phyloP scores from a whole-genome alignment of 1,284 basidiomycete genomes.

The Ganoderma sp. region DNA sequence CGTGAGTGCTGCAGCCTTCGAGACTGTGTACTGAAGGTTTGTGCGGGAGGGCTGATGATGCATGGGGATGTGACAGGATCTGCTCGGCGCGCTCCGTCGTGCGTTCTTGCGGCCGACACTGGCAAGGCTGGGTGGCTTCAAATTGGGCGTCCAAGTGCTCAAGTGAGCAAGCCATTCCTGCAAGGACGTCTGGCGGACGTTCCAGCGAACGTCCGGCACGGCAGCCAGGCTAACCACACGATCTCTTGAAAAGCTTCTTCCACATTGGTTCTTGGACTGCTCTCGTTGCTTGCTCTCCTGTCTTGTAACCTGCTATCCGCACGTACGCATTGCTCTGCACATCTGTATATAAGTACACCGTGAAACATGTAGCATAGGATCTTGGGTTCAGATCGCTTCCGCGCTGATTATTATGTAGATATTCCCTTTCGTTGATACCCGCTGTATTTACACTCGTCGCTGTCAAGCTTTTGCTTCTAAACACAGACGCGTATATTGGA shows the following conservation, averaged over 20 bases:
- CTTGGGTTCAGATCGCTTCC: not conserved
- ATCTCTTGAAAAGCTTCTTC: not conserved
- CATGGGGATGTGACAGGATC: not conserved
- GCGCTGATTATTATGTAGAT: not conserved
- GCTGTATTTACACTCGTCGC: not conserved
- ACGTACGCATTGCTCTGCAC: not conserved
- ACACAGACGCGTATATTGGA: too few species aligned
- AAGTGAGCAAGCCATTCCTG: not conserved
- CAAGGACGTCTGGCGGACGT: not conserved
- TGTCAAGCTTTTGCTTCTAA: not conserved
- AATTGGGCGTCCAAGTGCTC: not conserved
- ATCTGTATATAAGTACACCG: not conserved
- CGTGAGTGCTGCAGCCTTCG: not conserved
- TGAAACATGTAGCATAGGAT: conserved; percentile 7
- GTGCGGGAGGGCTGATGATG: not conserved
- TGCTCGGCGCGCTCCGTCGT: conserved; percentile 7
- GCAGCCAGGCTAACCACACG: not conserved
- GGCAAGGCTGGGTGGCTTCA: not conserved
- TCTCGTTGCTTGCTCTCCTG: not conserved
- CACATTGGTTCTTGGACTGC: not conserved
- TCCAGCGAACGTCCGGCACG: not conserved
- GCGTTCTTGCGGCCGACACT: not conserved
- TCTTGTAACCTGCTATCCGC: not conserved
- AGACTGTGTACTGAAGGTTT: not conserved
- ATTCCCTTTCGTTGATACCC: not conserved